Base-by-base conservation (phyloP, 345 rosid species). In the Citrus inodora region DNA sequence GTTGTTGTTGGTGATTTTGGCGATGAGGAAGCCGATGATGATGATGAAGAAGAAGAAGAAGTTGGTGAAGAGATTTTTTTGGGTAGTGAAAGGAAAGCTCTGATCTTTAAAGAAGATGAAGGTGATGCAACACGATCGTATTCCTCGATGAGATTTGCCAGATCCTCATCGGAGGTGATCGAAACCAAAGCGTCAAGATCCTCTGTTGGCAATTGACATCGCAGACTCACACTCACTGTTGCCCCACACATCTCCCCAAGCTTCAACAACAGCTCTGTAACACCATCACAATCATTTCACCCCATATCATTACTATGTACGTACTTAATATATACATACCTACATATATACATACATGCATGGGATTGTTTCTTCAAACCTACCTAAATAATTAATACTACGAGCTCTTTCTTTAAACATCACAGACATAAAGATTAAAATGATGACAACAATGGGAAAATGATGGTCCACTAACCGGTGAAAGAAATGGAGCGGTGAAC, bases 171-270 rank as follows among this genome's bases (percentile, higher is more conserved):
- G 70, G 93, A 92, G 75, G 94, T 86, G 66, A 95, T 81, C 38
- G 94, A 88, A 27, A 93, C 90, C 73, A 95, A 87, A 33, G 98
- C 94, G 75, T 95, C 99, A 2, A 95, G 89, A 83, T 95, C 99
- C 67, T 92, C 98, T 4, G 87, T 79, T 4, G 98, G 99, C 78
- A 95, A 84, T 79, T 93, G 97, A 84, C 97, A 95, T n/a, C 99
- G 97, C 6, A 95, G 75, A 81, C 59, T 82, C 85, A 88, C 88
- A 81, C 56, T 82, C 85, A 88, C 88, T 48, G 85, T 1, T 1
- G 76, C 19, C 46, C 96, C 94, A 76, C 94, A 86, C 80, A 95
- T 79, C 82, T 87, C 95, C 55, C 88, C 85, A 70, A 95, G 85
- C 92, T 95, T 95, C 82, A 58, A 82, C 78, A 80, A 76, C 35